Evolutionary conservation across 495 filamentous ascomycete genomes (phyloP).

Genomic region (Neurospora sp.): DNA sequence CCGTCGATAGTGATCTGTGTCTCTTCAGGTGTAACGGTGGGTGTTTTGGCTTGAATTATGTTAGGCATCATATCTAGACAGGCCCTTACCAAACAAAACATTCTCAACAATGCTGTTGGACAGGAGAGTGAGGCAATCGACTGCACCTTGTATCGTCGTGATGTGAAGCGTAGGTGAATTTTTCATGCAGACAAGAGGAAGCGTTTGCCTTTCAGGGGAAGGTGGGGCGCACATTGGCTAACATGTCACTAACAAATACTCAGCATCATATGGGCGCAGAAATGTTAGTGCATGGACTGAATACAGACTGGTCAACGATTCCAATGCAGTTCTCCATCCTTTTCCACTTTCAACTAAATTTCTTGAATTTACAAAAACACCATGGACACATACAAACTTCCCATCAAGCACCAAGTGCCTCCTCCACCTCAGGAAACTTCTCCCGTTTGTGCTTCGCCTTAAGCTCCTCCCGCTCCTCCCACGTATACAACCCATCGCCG

Average conservation of each 20-base stretch:
- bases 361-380: neutral
- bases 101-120: neutral
- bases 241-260: neutral
- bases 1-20: neutral
- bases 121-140: neutral
- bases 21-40: too few species aligned
- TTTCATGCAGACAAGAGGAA: neutral
- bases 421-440: conserved; percentile 15
- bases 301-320: neutral
- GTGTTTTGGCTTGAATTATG: neutral
- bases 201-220: neutral
- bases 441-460: conserved; percentile 12
- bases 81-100: too few species aligned
- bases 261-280: accelerated
- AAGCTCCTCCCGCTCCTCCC: conserved; percentile 15
- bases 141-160: neutral
- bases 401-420: conserved; percentile 16
- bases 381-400: neutral
- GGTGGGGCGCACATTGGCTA: neutral
- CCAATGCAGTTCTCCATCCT: neutral
- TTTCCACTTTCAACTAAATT: neutral
- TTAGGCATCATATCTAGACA: neutral
- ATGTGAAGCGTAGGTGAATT: neutral
- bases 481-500: conserved; percentile 22
- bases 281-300: neutral